Evolutionary conservation across 2,329 filamentous ascomycete genomes (phyloP).

Genomic region (Aspergillus sp.): DNA sequence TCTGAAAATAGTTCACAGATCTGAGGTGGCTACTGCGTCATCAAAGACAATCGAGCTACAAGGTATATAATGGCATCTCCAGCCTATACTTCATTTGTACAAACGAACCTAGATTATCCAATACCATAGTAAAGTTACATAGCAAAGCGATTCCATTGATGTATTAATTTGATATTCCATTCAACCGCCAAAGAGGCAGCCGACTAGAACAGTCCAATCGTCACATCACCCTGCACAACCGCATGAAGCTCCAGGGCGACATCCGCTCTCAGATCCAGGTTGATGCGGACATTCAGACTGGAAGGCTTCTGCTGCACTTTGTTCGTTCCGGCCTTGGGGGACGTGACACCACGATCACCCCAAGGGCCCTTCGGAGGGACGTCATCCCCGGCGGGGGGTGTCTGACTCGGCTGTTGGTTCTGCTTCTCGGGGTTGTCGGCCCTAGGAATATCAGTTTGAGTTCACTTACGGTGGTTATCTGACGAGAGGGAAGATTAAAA

Average conservation of each 20-base stretch:
- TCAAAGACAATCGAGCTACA: too few relatives aligned
- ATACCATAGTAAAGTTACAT: too few relatives aligned
- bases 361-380: constrained; percentile 1
- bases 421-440: background rate
- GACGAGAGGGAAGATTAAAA: too few relatives aligned
- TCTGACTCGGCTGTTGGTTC: background rate
- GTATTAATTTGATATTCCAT: too few relatives aligned
- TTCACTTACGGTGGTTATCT: too few relatives aligned
- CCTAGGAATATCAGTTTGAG: background rate
- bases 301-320: background rate
- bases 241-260: constrained; percentile 7
- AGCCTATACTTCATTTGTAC: too few relatives aligned
- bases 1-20: background rate
- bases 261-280: constrained; percentile 8
- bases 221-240: constrained; percentile 6
- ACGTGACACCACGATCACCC: constrained; percentile 5
- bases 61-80: too few relatives aligned
- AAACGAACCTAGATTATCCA: too few relatives aligned
- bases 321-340: background rate
- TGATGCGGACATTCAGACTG: constrained; percentile 5
- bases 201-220: constrained; percentile 5
- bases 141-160: too few relatives aligned
- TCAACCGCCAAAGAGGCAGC: too few relatives aligned
- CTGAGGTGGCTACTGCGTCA: too few relatives aligned
- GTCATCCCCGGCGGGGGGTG: background rate